Evolutionary conservation across 2,329 filamentous ascomycete genomes (phyloP).

Genomic region (Clonostachys byssicola): DNA sequence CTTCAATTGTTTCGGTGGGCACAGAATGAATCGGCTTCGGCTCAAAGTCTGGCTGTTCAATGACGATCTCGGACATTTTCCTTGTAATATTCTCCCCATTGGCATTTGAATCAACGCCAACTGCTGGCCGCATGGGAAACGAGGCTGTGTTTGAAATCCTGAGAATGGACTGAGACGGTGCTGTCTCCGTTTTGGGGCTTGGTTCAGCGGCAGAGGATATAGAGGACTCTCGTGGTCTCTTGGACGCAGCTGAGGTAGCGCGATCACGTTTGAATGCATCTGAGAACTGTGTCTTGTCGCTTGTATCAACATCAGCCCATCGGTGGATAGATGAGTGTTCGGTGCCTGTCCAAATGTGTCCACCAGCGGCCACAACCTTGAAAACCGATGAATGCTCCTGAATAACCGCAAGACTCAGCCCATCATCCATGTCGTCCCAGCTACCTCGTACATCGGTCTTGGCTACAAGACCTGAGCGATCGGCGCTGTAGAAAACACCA

Average conservation of each 20-base stretch:
- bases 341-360: constrained; percentile 86
- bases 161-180: constrained; percentile 63
- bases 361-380: constrained; percentile 63
- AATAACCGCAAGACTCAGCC: constrained; percentile 82
- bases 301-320: constrained; percentile 83
- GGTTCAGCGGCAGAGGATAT: constrained; percentile 47
- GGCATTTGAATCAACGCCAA: constrained; percentile 45
- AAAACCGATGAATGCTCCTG: constrained; percentile 85
- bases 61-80: constrained; percentile 20
- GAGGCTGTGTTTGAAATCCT: constrained; percentile 79
- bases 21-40: constrained; percentile 61
- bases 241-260: constrained; percentile 36
- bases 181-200: too few relatives aligned
- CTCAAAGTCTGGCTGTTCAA: constrained; percentile 20
- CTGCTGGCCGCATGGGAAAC: constrained; percentile 57
- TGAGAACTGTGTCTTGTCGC: constrained; percentile 63
- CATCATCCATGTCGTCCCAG: constrained; percentile 70
- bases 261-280: constrained; percentile 46
- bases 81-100: constrained; percentile 23
- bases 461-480: constrained; percentile 87
- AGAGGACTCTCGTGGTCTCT: constrained; percentile 23
- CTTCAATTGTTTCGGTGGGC: constrained; percentile 82
- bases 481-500: constrained; percentile 89
- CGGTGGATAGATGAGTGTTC: constrained; percentile 88
- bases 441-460: constrained; percentile 86